These are phyloP conservation scores for Aspergillus texensis DNA, from an alignment of 2,329 filamentous ascomycete species.

Conservation along the genomic window DNA sequence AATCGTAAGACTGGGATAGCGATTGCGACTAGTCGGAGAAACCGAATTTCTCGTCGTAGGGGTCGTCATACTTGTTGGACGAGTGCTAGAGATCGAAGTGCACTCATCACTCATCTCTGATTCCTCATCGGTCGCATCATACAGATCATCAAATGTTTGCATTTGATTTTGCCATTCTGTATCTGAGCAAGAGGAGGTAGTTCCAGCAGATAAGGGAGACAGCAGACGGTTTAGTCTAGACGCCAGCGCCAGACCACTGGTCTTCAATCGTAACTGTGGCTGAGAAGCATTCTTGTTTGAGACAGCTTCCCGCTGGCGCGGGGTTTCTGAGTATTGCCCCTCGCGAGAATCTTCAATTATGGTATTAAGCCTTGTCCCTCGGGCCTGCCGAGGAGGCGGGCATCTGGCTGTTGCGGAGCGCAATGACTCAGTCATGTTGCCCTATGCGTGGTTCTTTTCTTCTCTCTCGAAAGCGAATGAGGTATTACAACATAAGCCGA, in stretches of 20 bases:
- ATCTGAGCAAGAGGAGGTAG: slow-evolving; percentile 48
- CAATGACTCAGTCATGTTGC: slow-evolving; percentile 50
- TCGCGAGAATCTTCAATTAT: slow-evolving; percentile 60
- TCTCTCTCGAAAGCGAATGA: neutral
- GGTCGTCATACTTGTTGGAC: slow-evolving; percentile 52
- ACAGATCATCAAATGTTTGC: slow-evolving; percentile 83
- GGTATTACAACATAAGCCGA: slow-evolving; percentile 12
- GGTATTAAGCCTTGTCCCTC: slow-evolving; percentile 63
- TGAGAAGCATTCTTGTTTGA: slow-evolving; percentile 10
- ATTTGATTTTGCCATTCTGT: slow-evolving; percentile 65
- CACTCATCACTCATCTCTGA: slow-evolving; percentile 54
- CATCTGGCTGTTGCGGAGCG: slow-evolving; percentile 55
- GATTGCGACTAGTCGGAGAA: slow-evolving; percentile 46
- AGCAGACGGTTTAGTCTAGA: slow-evolving; percentile 30
- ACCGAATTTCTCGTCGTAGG: slow-evolving; percentile 43
- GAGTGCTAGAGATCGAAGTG: slow-evolving; percentile 53
- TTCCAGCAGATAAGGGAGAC: slow-evolving; percentile 36
- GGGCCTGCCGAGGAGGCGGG: slow-evolving; percentile 60
- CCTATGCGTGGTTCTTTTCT: slow-evolving; percentile 19
- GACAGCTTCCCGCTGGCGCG: slow-evolving; percentile 8
- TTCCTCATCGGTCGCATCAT: slow-evolving; percentile 83
- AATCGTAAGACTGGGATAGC: slow-evolving; percentile 62
- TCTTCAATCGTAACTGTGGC: slow-evolving; percentile 40
- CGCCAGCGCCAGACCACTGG: slow-evolving; percentile 30
- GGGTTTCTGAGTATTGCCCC: slow-evolving; percentile 25